Percentiles rank a stretch among this genome's conserved stretches.
These are phyloP conservation scores for Apostasia shenzhenica DNA, from an alignment of 106 monocot genomes.

Conservation along the genomic window DNA sequence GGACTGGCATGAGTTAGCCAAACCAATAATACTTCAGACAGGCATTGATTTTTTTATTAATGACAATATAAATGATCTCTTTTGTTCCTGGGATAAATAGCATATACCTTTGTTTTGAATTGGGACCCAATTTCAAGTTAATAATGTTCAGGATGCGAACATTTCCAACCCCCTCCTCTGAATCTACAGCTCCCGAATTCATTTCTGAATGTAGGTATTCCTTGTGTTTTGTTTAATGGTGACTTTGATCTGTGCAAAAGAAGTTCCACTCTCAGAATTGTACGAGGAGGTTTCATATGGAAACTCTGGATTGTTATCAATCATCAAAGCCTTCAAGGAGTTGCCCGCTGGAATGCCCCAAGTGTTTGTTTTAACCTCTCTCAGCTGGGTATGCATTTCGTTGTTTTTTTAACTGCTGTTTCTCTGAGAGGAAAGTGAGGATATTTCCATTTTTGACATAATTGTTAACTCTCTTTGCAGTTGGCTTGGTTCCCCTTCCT, in stretches of 20 bases:
- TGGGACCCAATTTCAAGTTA: too few species aligned
- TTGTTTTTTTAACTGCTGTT: background rate
- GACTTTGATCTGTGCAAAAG: conserved; percentile 5
- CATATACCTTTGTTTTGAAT: too few species aligned
- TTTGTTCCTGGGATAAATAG: too few species aligned
- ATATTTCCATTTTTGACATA: background rate
- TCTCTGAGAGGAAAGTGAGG: too few species aligned
- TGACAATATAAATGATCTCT: too few species aligned
- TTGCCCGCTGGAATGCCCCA: conserved; percentile 3
- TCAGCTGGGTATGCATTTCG: background rate
- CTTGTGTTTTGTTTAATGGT: conserved; percentile 2
- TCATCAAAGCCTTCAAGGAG: conserved; percentile 1
- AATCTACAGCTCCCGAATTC: background rate
- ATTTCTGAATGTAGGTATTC: conserved; percentile 3
- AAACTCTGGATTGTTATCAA: background rate
- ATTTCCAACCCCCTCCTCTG: too few species aligned
- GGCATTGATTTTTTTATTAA: too few species aligned
- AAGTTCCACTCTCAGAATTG: conserved; percentile 2
- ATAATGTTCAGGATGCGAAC: too few species aligned
- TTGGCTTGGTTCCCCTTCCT: conserved; percentile 61
- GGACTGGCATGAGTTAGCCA: too few species aligned
- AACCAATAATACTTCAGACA: too few species aligned
- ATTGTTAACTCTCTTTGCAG: conserved; percentile 9
- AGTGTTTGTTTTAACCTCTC: background rate
- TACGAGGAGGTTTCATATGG: background rate